Conservation (phyloP, 257 asterid species). For the Lithospermum erythrorhizon region DNA sequence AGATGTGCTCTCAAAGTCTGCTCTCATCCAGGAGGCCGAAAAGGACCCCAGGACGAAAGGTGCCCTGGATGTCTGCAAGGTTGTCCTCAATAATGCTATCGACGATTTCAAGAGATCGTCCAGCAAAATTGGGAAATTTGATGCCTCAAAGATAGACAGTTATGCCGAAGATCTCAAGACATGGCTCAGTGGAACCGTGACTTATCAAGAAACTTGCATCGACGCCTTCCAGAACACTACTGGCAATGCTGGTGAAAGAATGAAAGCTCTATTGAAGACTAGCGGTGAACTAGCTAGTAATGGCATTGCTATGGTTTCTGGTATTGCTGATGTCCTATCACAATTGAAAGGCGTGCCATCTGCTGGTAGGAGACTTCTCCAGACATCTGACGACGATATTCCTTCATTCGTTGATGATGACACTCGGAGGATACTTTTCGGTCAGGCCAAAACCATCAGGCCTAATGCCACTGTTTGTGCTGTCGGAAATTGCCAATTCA, state of each 20-base stretch:
- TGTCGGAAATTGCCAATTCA: slow-evolving; percentile 29
- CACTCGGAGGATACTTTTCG: slow-evolving; percentile 16
- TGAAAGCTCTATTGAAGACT: slow-evolving; percentile 34
- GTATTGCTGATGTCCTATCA: slow-evolving; percentile 15
- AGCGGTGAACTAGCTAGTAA: slow-evolving; percentile 49
- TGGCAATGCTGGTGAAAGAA: slow-evolving; percentile 48
- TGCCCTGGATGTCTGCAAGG: slow-evolving; percentile 39
- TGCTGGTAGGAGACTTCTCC: slow-evolving; percentile 21
- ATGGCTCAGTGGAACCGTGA: slow-evolving; percentile 58
- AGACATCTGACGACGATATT: background rate
- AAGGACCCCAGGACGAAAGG: slow-evolving; percentile 34
- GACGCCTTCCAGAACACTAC: slow-evolving; percentile 63
- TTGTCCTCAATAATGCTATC: slow-evolving; percentile 33
- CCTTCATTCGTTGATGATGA: background rate
- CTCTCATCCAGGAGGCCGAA: slow-evolving; percentile 31
- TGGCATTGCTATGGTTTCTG: slow-evolving; percentile 42
- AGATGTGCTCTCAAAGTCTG: slow-evolving; percentile 25
- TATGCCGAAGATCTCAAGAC: slow-evolving; percentile 35
- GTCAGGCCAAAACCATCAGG: slow-evolving; percentile 3
- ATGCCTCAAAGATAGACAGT: slow-evolving; percentile 2
- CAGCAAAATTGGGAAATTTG: slow-evolving; percentile 17
- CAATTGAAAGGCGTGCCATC: slow-evolving; percentile 10
- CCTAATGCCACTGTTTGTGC: slow-evolving; percentile 37
- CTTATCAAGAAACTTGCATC: slow-evolving; percentile 56
- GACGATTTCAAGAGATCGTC: slow-evolving; percentile 43